Evolutionary conservation across 2,329 filamentous ascomycete genomes (phyloP).

Genomic region (Hypoxylon sp.): DNA sequence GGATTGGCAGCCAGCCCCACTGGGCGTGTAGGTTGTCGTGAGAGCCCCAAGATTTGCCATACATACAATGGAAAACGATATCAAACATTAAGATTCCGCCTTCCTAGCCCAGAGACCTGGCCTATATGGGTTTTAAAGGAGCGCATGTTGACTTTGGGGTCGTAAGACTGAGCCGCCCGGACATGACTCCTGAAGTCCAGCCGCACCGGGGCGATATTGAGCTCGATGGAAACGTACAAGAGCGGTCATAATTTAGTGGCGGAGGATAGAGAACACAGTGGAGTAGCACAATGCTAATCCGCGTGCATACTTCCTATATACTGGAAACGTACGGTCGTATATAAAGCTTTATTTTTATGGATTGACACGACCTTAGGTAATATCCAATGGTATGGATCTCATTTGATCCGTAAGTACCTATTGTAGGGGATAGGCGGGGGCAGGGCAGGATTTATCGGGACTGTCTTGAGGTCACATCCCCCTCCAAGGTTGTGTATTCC

Average conservation of each 20-base stretch:
- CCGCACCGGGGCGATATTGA: background rate
- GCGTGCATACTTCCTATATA: too few relatives aligned
- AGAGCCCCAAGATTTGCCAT: conserved; percentile 24
- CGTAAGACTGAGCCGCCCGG: background rate
- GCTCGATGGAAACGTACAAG: too few relatives aligned
- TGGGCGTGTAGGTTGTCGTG: conserved; percentile 14
- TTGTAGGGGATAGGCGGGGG: too few relatives aligned
- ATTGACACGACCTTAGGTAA: too few relatives aligned
- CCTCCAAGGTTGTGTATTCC: background rate
- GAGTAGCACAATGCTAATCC: background rate
- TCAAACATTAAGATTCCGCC: background rate
- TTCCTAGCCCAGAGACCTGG: background rate
- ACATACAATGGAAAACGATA: background rate
- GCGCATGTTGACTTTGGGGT: background rate
- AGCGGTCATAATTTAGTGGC: too few relatives aligned
- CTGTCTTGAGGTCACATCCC: background rate
- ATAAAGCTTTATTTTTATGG: too few relatives aligned
- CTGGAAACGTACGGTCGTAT: too few relatives aligned
- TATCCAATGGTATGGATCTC: too few relatives aligned
- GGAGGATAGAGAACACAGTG: too few relatives aligned
- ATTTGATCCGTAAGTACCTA: background rate
- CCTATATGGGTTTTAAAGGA: background rate
- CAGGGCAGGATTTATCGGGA: background rate
- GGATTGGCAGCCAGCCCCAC: conserved; percentile 15
- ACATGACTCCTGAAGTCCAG: background rate